Base-by-base conservation (phyloP, 768 basidiomycete species). In the Sarcodon aspratus region DNA sequence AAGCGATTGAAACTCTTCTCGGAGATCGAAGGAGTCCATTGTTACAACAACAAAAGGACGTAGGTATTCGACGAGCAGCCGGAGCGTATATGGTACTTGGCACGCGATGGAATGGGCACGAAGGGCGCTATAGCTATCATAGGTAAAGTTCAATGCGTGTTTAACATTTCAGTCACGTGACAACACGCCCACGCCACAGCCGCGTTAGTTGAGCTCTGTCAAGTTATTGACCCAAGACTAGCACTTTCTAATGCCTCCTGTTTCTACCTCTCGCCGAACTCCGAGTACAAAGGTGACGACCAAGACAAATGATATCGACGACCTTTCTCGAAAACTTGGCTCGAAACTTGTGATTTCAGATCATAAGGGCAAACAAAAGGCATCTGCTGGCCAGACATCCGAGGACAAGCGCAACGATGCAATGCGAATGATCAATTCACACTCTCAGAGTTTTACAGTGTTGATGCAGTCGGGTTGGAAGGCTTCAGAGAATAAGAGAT, bases 1-100 rank as follows among this genome's bases (percentile, higher is more conserved):
- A 7, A 88, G 65, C 31, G 76, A 69, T 53, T 83, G 75, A 0
- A 87, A 66, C 63, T 88, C 82, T 51, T 90, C 86, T 64, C 84
- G 85, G 21, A 92, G 75, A 59, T 89, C 84, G 62, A 91, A 92
- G 8, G 50, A 54, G 46, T 53, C 52, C 63, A 63, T 65, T 42
- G 38, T 50, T 34, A 47, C 18, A 37, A 21, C 10, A 13, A 45
- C 21, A 5, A 27, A 27, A 5, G 21, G 5, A 5, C 21, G 21
- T 27, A 2, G 21, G 21, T 27, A 27, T 27, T 27, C 21, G 2
- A 27, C 21, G 21, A 27, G 21, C 2, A 27, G 21, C 21, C 21
- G 5, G 21, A 27, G 21, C 21, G 21, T 27, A 27, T 27, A 27
- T 27, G 21, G 21, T 27, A 27, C 21, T 2, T 27, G 21, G 21